Percentiles rank a stretch among this genome's conserved stretches.
These are phyloP conservation scores for Vitis hybrid DNA, from an alignment of 177 flowering plant genomes.

Conservation along the genomic window DNA sequence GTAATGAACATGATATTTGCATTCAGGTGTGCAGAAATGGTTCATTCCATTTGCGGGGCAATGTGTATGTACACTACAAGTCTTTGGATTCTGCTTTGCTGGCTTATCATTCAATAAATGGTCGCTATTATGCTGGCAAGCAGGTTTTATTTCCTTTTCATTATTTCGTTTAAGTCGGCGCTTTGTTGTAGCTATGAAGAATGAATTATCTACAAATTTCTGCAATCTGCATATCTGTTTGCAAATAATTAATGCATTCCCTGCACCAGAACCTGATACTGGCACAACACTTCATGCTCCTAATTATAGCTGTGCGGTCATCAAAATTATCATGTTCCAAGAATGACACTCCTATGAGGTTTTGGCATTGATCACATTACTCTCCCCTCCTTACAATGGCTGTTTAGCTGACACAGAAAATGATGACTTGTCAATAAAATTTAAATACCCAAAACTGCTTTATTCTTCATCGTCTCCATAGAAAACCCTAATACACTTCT, in stretches of 20 bases:
- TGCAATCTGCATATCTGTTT: neutral
- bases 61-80: slow-evolving; percentile 89
- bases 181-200: neutral
- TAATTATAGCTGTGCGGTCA: too few species aligned
- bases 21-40: slow-evolving; percentile 90
- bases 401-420: too few species aligned
- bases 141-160: slow-evolving; percentile 49
- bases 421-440: too few species aligned
- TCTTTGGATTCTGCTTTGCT: slow-evolving; percentile 75
- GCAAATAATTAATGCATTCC: neutral
- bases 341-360: too few species aligned
- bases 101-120: slow-evolving; percentile 70
- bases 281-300: too few species aligned
- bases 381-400: too few species aligned
- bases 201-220: neutral
- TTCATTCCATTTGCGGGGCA: slow-evolving; percentile 91
- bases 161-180: neutral
- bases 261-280: neutral
- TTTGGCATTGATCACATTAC: too few species aligned
- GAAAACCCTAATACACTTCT: too few species aligned
- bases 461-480: too few species aligned
- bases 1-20: slow-evolving; percentile 8
- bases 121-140: slow-evolving; percentile 91
- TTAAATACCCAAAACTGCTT: too few species aligned
- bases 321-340: too few species aligned